Conservation (phyloP, 2,329 filamentous ascomycete species). For the Incumbomyces lentus region DNA sequence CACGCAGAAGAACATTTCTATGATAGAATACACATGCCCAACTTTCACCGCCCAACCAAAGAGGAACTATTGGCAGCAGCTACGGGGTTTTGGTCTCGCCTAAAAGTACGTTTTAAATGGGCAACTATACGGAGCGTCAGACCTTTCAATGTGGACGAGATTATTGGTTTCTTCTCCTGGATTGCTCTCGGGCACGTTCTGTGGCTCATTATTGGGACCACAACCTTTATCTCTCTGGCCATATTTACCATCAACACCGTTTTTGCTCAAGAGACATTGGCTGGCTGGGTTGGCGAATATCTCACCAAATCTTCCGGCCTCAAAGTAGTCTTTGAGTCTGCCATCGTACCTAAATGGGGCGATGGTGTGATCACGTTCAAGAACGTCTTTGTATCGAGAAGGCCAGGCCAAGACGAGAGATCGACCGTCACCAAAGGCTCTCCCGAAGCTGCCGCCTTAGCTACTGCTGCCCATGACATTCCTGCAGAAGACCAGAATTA, state of each 20-base stretch:
- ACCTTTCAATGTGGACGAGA: constrained; percentile 93
- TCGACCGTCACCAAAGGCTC: constrained; percentile 89
- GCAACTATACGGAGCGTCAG: constrained; percentile 86
- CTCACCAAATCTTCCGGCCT: constrained; percentile 86
- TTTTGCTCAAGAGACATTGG: constrained; percentile 91
- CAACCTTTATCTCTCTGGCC: constrained; percentile 86
- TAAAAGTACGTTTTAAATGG: constrained; percentile 95
- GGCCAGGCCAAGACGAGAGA: constrained; percentile 64
- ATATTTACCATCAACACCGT: constrained; percentile 93
- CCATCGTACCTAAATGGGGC: constrained; percentile 92
- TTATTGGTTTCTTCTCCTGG: constrained; percentile 92
- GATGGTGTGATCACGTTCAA: constrained; percentile 92
- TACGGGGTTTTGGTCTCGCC: constrained; percentile 80
- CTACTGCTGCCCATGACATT: constrained; percentile 55
- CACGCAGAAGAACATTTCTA: constrained; percentile 37
- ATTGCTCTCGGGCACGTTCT: constrained; percentile 85
- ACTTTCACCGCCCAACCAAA: constrained; percentile 72
- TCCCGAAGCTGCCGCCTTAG: constrained; percentile 70
- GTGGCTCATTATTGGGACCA: constrained; percentile 94
- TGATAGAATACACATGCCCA: constrained; percentile 60
- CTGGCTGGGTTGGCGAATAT: constrained; percentile 89
- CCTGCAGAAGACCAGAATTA: constrained; percentile 79
- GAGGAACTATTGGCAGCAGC: constrained; percentile 87
- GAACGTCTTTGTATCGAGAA: constrained; percentile 88
- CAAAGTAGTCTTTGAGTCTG: constrained; percentile 92